Percentiles rank a stretch among this genome's conserved stretches.
These are phyloP conservation scores for Monilinia vaccinii-corymbosi DNA, from an alignment of 2,329 filamentous ascomycete genomes.

Conservation along the genomic window DNA sequence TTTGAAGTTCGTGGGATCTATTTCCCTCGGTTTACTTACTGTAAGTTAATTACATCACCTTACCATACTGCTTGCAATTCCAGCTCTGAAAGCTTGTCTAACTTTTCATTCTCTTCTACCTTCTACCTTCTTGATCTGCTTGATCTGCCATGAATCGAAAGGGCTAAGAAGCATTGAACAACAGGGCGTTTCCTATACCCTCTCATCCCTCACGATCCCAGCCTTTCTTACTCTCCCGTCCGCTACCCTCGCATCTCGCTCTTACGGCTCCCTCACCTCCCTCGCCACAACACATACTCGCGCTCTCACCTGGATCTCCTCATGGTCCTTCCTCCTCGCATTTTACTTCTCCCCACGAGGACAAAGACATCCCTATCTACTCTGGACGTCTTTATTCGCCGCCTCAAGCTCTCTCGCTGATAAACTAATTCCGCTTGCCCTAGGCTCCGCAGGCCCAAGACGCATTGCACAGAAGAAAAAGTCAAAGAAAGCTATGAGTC, in stretches of 20 bases:
- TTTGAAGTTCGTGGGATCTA: constrained; percentile 87
- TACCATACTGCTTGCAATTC: constrained; percentile 11
- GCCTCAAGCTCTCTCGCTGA: constrained; percentile 40
- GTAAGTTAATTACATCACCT: constrained; percentile 41
- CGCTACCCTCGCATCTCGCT: constrained; percentile 58
- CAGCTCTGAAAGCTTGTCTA: not conserved
- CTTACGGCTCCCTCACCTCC: constrained; percentile 58
- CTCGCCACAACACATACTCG: constrained; percentile 57
- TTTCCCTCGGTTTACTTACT: constrained; percentile 79
- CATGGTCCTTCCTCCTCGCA: constrained; percentile 64
- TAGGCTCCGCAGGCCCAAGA: not conserved
- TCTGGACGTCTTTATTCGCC: constrained; percentile 71
- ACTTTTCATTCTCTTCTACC: not conserved
- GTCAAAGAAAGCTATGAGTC: constrained; percentile 11
- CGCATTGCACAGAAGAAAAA: constrained; percentile 19
- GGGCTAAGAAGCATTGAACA: not conserved
- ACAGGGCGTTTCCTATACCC: constrained; percentile 82
- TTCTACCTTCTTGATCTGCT: not conserved
- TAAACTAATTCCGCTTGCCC: constrained; percentile 17
- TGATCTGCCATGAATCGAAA: not conserved
- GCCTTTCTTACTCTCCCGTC: constrained; percentile 73
- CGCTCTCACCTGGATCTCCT: constrained; percentile 58
- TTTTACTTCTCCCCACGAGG: constrained; percentile 67
- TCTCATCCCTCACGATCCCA: constrained; percentile 69
- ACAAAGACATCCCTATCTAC: constrained; percentile 76